Evolutionary conservation across 2,329 filamentous ascomycete species (phyloP).

Genomic region (Chaetomium sp.): DNA sequence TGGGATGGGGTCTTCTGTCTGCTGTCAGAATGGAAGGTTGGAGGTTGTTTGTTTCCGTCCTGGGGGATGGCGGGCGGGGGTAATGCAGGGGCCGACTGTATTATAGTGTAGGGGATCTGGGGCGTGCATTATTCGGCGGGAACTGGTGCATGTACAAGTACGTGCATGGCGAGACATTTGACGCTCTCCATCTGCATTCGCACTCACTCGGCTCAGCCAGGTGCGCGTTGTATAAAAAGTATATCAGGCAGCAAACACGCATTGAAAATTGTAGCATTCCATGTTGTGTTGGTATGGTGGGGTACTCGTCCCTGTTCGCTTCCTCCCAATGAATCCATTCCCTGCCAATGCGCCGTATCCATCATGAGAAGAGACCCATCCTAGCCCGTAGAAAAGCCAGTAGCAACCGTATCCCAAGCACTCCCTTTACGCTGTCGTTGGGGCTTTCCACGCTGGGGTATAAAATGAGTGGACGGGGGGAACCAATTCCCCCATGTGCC

Average conservation of each 20-base stretch:
- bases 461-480: constrained; percentile 1
- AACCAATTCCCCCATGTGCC: neutral
- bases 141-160: constrained; percentile 20
- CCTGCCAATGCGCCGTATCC: neutral
- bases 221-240: constrained; percentile 8
- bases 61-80: too few species aligned
- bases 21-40: neutral
- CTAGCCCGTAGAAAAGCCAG: neutral
- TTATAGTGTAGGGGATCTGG: constrained; percentile 31
- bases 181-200: neutral
- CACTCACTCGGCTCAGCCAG: neutral
- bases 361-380: neutral
- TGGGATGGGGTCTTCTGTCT: too few species aligned
- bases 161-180: constrained; percentile 6
- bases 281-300: constrained; percentile 1
- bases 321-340: constrained; percentile 18
- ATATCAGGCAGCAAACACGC: neutral
- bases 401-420: neutral
- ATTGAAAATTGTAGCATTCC: neutral
- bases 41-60: too few species aligned
- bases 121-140: constrained; percentile 30
- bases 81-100: constrained; percentile 22
- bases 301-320: constrained; percentile 15
- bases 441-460: neutral
- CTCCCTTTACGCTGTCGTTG: neutral